Evolutionary conservation across 1,284 basidiomycete genomes (phyloP), one percentile per base, ranked within the genome.

Genomic region (Boletellus sp.): DNA sequence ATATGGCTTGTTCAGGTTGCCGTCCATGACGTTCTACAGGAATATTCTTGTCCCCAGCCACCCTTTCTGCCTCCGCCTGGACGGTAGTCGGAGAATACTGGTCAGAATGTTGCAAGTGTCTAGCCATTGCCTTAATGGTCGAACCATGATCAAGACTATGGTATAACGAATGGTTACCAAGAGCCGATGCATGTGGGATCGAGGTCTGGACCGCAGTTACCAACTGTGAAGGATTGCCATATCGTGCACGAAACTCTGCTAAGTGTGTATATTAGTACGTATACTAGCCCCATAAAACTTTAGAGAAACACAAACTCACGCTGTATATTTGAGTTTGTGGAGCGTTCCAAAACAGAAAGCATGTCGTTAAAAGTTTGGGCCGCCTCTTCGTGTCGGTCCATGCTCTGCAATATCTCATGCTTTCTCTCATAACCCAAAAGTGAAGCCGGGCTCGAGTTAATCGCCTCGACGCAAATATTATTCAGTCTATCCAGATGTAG

Each of bases 371-470:
- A 29, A n/a, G 35, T 11, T 14, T 5, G 29, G 21, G 6, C 19
- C 14, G 35, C 36, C 23, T 50, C 45, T 7, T 40, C 33, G 8
- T 35, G 22, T 20, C 27, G 44, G 20, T 26, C 23, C 49, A 52
- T 32, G 19, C 49, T 36, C 10, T 26, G 43, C 6, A 48, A 23
- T 5, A 32, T 19, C 0, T 48, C 27, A 2, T 35, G 36, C 19
- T 32, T 50, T 27, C 20, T 40, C 41, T 48, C 49, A 14, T 36
- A 33, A 11, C 44, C 36, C 33, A n/a, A 22, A 8, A 25, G 23
- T 16, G 50, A 36, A 39, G 14, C 14, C 5, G 50, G 36, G 29
- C n/a, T 48, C 50, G 16, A 26, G 16, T 48, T 16, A 8, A 48
- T 36, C 11, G n/a, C 43, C 49, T 50, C 1, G 32, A 29, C 11